A percentile compares a stretch with the other conserved stretches of the same genome.
phyloP scores from a whole-genome alignment of 2,329 filamentous ascomycete species.

The Microcyclospora pomicola region DNA sequence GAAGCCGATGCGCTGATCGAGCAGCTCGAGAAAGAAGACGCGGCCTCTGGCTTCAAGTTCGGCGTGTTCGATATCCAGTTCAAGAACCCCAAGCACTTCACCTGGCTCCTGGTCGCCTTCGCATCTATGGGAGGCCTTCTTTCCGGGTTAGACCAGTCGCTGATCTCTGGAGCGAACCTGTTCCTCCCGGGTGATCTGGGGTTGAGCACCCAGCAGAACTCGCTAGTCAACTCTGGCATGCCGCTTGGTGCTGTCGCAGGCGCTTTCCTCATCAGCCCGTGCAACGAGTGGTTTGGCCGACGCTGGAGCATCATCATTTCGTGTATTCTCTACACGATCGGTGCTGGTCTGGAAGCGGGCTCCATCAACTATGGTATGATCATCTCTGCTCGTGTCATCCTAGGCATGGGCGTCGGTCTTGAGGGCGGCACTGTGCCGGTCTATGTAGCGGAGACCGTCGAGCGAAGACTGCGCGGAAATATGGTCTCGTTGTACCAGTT shows the following conservation, averaged over 20 bases:
- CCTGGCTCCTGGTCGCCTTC: conserved; percentile 53
- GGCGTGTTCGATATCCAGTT: conserved; percentile 43
- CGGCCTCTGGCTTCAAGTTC: conserved; percentile 24
- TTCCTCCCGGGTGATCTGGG: conserved; percentile 47
- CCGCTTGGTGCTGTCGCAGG: conserved; percentile 58
- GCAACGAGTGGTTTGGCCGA: conserved; percentile 54
- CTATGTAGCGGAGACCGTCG: conserved; percentile 61
- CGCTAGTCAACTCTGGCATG: conserved; percentile 56
- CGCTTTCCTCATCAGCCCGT: conserved; percentile 51
- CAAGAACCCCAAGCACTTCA: conserved; percentile 50
- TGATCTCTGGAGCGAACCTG: conserved; percentile 58
- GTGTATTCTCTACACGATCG: conserved; percentile 55
- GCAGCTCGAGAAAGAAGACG: conserved; percentile 27
- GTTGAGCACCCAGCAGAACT: conserved; percentile 43
- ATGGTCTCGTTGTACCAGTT: conserved; percentile 62
- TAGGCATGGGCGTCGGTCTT: conserved; percentile 57
- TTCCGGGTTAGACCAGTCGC: conserved; percentile 57
- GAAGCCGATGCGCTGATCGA: conserved; percentile 32
- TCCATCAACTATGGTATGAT: conserved; percentile 59
- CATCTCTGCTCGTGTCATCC: conserved; percentile 51
- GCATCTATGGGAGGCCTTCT: conserved; percentile 64
- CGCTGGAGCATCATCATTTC: conserved; percentile 57
- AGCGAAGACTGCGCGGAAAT: conserved; percentile 53
- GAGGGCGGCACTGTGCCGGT: conserved; percentile 63
- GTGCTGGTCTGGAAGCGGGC: conserved; percentile 54